Conservation (phyloP, 768 basidiomycete species). For the Mrakia frigida region DNA sequence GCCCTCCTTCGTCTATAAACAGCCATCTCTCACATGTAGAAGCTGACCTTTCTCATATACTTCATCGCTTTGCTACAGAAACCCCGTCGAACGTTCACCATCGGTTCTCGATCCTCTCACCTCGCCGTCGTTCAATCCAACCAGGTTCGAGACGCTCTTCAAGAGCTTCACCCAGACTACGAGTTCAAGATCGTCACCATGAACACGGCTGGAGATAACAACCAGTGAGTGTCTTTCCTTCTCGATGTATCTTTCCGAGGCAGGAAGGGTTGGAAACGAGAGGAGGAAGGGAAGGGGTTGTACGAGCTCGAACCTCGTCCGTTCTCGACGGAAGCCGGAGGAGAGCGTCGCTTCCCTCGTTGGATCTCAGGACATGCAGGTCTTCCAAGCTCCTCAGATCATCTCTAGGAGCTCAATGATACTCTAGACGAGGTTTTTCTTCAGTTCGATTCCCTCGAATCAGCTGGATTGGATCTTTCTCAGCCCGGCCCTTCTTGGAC, state of each 20-base stretch:
- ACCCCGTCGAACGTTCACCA: slow-evolving; percentile 46
- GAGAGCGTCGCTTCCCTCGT: neutral
- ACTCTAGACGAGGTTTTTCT: too few species aligned
- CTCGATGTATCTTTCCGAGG: neutral
- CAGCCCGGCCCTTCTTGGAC: neutral
- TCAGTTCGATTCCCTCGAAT: too few species aligned
- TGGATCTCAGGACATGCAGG: neutral
- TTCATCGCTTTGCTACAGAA: neutral
- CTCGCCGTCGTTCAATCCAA: slow-evolving; percentile 88
- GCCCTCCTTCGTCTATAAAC: neutral
- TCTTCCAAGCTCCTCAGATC: too few species aligned
- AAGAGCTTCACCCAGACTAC: slow-evolving; percentile 53
- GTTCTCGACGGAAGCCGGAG: neutral
- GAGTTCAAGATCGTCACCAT: slow-evolving; percentile 57
- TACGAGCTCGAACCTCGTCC: neutral
- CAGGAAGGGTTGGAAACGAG: neutral
- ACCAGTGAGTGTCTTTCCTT: slow-evolving; percentile 50
- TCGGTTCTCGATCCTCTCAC: slow-evolving; percentile 82
- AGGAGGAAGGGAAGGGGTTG: neutral
- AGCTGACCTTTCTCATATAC: too few species aligned
- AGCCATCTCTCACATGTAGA: too few species aligned
- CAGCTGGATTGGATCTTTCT: neutral
- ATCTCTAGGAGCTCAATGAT: too few species aligned
- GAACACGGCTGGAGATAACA: slow-evolving; percentile 78
- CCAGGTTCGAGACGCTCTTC: slow-evolving; percentile 63